Percentiles rank a stretch among this genome's conserved stretches.
Evolutionary conservation across 31 red algal genomes (phyloP).

Genomic region (Odonthalia washingtoniensis): DNA sequence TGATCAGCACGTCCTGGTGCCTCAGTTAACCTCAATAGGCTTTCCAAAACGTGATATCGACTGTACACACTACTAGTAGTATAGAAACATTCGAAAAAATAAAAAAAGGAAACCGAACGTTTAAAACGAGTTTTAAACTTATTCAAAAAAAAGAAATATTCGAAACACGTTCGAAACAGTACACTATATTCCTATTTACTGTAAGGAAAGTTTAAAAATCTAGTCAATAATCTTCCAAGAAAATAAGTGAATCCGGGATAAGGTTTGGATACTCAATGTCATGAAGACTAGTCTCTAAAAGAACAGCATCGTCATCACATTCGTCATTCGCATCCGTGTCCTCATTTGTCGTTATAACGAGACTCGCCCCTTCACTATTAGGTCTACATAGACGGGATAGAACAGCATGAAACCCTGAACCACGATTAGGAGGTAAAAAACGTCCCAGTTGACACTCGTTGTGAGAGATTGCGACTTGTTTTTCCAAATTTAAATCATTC

Average conservation of each 20-base stretch:
- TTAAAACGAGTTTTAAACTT: no score
- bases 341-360: not conserved
- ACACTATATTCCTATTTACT: no score
- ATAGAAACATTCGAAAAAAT: no score
- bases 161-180: no score
- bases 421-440: not conserved
- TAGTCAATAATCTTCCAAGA: not conserved
- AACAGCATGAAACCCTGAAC: not conserved
- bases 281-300: not conserved
- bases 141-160: no score
- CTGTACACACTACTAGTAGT: no score
- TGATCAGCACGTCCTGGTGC: no score
- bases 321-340: not conserved
- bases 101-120: no score
- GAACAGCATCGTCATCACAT: constrained; percentile 2
- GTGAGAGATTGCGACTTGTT: constrained; percentile 34
- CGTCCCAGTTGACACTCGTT: not conserved
- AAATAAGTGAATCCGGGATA: not conserved
- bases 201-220: no score
- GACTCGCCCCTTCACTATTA: not conserved
- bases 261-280: not conserved
- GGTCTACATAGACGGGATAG: not conserved
- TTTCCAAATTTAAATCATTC: not conserved
- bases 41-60: no score
- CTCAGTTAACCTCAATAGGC: no score